Evolutionary conservation across 148 eudicot genomes (phyloP).

Genomic region (Linanthus parryae): DNA sequence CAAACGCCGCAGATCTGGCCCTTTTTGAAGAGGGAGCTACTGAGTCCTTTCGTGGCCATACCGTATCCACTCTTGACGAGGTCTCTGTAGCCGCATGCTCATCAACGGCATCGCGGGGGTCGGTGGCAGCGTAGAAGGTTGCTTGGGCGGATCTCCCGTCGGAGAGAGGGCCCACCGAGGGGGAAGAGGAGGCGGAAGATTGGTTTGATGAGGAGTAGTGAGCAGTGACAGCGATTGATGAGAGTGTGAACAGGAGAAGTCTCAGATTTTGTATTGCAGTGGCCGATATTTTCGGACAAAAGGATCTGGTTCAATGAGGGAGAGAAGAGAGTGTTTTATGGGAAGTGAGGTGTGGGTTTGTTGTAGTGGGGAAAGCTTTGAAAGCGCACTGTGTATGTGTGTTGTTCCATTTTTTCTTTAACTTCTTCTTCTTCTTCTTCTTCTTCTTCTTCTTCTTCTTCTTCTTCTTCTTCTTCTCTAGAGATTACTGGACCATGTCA

Average conservation of each 20-base stretch:
- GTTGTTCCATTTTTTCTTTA: too few relatives aligned
- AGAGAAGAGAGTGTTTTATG: background rate
- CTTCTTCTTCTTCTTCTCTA: too few relatives aligned
- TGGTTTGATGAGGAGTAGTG: conserved; percentile 21
- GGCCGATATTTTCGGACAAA: background rate
- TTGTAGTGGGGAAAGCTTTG: background rate
- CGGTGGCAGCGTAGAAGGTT: conserved; percentile 62
- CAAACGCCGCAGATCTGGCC: conserved; percentile 84
- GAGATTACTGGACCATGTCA: too few relatives aligned
- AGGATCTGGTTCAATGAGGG: background rate
- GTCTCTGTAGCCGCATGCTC: conserved; percentile 75
- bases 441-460: too few relatives aligned
- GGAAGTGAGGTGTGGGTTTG: background rate
- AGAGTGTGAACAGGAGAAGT: background rate
- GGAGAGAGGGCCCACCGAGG: conserved; percentile 17
- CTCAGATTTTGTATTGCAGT: too few relatives aligned
- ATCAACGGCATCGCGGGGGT: conserved; percentile 65
- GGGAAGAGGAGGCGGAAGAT: too few relatives aligned
- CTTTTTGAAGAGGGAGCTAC: conserved; percentile 37
- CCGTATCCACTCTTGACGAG: conserved; percentile 56
- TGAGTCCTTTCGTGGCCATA: conserved; percentile 58
- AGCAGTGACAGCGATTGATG: background rate
- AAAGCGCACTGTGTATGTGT: too few relatives aligned
- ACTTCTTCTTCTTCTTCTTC: too few relatives aligned
- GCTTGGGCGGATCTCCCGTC: conserved; percentile 60